Evolutionary conservation across 2,329 filamentous ascomycete genomes (phyloP).

Genomic region (Allantophomopsis lycopodina): DNA sequence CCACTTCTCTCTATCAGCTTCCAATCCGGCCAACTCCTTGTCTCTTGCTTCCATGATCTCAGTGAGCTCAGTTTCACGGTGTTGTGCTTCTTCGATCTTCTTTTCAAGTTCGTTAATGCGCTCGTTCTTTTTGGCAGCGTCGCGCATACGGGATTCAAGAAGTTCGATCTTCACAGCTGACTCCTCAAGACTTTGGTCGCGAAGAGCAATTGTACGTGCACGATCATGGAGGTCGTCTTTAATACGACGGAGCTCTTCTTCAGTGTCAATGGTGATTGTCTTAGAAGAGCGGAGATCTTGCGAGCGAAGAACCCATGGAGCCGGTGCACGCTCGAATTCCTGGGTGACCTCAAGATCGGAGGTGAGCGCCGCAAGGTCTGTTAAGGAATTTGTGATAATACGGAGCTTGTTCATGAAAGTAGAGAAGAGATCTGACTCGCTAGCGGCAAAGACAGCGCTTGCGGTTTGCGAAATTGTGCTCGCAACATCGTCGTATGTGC

Average conservation of each 20-base stretch:
- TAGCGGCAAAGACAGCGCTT: constrained; percentile 32
- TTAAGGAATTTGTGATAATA: constrained; percentile 45
- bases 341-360: constrained; percentile 58
- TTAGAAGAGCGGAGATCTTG: constrained; percentile 74
- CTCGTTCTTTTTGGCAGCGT: constrained; percentile 65
- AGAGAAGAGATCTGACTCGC: constrained; percentile 57
- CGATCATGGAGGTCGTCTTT: constrained; percentile 71
- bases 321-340: constrained; percentile 62
- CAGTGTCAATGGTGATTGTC: constrained; percentile 65
- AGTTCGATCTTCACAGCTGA: constrained; percentile 87
- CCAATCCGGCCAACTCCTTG: constrained; percentile 49
- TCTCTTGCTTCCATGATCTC: constrained; percentile 55
- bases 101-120: constrained; percentile 52
- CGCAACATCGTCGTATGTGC: constrained; percentile 53
- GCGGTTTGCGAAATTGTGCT: constrained; percentile 45
- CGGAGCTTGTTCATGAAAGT: constrained; percentile 56
- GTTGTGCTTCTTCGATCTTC: constrained; percentile 37
- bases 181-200: constrained; percentile 76
- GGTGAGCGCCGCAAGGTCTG: constrained; percentile 58
- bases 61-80: constrained; percentile 36
- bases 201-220: constrained; percentile 54
- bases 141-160: constrained; percentile 74
- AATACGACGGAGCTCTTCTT: constrained; percentile 70
- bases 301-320: constrained; percentile 75
- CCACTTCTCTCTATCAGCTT: constrained; percentile 56